Conservation (phyloP, 2,329 filamentous ascomycete species). For the Dactylellina parvicollis region DNA sequence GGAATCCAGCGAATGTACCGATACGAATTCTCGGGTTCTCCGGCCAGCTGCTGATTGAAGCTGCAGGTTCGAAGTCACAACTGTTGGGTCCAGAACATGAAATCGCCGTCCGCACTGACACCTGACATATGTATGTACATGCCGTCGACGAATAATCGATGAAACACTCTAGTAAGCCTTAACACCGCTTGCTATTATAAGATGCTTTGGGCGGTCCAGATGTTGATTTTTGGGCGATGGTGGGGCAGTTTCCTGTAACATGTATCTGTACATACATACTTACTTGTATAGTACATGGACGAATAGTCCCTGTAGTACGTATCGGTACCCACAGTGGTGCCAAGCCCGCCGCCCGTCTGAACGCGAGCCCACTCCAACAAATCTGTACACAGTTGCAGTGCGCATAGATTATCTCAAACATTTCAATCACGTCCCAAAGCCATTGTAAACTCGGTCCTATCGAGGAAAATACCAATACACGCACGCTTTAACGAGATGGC, state of each 20-base stretch:
- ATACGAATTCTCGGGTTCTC: background rate
- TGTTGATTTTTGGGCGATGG: no score
- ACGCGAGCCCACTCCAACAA: background rate
- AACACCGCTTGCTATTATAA: no score
- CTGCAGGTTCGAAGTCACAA: background rate
- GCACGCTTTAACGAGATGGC: conserved; percentile 18
- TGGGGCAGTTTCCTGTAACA: no score
- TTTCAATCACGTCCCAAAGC: background rate
- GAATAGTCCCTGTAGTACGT: background rate
- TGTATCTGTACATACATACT: no score
- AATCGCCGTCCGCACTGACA: no score
- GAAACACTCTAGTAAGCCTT: background rate
- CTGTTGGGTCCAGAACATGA: background rate
- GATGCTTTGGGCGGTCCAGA: no score
- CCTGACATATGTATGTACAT: background rate
- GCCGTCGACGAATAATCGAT: background rate
- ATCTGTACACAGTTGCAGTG: conserved; percentile 13
- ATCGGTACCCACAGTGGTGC: background rate
- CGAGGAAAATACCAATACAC: background rate
- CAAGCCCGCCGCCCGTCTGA: background rate
- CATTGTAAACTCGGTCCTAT: background rate
- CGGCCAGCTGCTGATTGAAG: background rate
- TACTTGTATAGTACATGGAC: no score
- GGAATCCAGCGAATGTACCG: no score
- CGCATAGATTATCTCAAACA: background rate